phyloP scores from a whole-genome alignment of 495 filamentous ascomycete species.

The Annulohypoxylon bovei region DNA sequence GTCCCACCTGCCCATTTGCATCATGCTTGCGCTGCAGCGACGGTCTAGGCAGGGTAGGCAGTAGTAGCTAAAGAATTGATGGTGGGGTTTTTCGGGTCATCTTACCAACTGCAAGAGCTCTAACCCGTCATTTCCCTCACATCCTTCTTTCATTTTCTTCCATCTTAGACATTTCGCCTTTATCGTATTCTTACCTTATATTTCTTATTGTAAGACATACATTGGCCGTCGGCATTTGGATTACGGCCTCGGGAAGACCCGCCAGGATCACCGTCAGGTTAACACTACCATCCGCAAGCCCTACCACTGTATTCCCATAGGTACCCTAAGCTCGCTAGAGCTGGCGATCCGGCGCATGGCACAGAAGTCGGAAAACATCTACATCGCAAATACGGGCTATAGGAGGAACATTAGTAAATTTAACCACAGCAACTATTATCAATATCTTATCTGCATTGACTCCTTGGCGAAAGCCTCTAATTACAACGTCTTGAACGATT shows the following conservation, averaged over 20 bases:
- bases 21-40: conserved; percentile 14
- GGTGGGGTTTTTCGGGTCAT: conserved; percentile 18
- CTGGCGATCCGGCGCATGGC: conserved; percentile 29
- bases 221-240: not conserved
- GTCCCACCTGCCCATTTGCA: conserved; percentile 23
- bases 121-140: conserved; percentile 19
- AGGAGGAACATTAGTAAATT: conserved; percentile 20
- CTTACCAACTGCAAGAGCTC: not conserved
- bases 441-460: conserved; percentile 5
- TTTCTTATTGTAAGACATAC: not conserved
- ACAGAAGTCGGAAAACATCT: not conserved
- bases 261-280: not conserved
- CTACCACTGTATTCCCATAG: not conserved
- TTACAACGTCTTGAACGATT: not conserved
- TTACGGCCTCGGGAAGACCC: not conserved
- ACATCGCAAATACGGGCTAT: not conserved
- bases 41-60: not conserved
- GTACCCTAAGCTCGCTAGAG: conserved; percentile 21
- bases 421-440: not conserved
- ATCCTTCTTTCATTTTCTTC: not conserved
- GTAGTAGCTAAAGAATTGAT: conserved; percentile 8
- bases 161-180: not conserved
- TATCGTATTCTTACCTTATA: not conserved
- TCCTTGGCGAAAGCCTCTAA: not conserved
- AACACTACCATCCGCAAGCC: not conserved